Base-by-base conservation (phyloP, 2,329 filamentous ascomycete species). In the Aschersonia sp. region DNA sequence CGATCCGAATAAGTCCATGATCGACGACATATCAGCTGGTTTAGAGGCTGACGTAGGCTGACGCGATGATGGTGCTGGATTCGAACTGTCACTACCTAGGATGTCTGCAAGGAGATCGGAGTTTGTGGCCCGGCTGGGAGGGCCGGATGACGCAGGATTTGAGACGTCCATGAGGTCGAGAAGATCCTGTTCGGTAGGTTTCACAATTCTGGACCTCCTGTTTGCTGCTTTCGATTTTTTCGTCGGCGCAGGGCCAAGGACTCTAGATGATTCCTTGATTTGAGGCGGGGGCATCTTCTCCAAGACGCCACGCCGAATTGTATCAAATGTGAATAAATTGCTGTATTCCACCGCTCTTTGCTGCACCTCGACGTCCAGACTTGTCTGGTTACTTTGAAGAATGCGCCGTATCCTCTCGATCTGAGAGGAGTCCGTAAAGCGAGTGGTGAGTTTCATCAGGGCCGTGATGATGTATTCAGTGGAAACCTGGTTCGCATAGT, bases 201-300 rank as follows among this genome's bases (percentile, higher is more conserved):
- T 92, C 52, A 82, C 74, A 31, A 81, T 75, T 66, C 84, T 89
- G 50, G 82, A 80, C 62, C 82, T 86, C 56, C 88, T 80, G 61
- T 85, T 87, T 50, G 79, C 74, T 45, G 82, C 80, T 63, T 78
- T 82, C 53, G 75, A 73, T 57, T 83, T 78, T 63, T 81, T 82
- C 32, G 64, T 59, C 1, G 79, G 73, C 1, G 88, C 82, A 58
- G 91, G 85, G 43, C 89, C 89, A 20, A 98, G 73, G 3, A 96
- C 89, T 51, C 91, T 77, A 48, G 92, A 91, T 63, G 94, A 88
- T 62, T 98, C 92, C 55, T 91, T 88, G 59, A 98, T 97, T 64
- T 97, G 91, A 6, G 92, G 92, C 2, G 92, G 80, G 5, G 92
- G 92, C 94, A 98, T 98, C 64, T 92, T 94, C 67, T 98, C 92